These are phyloP conservation scores for Salvia splendens DNA, from an alignment of 257 asterid genomes.

Conservation along the genomic window DNA sequence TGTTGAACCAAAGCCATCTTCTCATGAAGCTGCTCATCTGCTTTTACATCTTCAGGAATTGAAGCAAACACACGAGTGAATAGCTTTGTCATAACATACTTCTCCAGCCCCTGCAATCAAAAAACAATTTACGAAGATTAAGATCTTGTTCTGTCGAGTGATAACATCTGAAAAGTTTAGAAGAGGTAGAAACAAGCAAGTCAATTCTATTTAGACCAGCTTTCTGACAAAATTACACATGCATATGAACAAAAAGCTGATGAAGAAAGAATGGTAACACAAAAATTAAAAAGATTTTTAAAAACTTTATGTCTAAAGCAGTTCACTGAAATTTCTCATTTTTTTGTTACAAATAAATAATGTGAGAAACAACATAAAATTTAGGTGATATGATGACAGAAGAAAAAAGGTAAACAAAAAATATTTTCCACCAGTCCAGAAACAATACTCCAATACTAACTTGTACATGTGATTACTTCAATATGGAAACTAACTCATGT, in stretches of 20 bases:
- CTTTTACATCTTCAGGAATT: slow-evolving; percentile 79
- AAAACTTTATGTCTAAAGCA: not conserved
- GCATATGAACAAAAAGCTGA: slow-evolving; percentile 1
- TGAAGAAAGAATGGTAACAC: not conserved
- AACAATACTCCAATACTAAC: not conserved
- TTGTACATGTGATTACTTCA: slow-evolving; percentile 3
- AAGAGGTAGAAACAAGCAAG: slow-evolving; percentile 5
- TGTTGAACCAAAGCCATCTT: slow-evolving; percentile 84
- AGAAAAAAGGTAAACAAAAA: not conserved
- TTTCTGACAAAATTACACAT: not conserved
- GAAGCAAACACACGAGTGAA: slow-evolving; percentile 78
- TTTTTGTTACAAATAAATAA: not conserved
- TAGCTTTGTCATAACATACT: slow-evolving; percentile 86
- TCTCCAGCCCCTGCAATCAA: slow-evolving; percentile 78
- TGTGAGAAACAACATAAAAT: not conserved
- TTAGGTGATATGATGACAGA: not conserved
- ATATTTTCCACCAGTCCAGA: not conserved
- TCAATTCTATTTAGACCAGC: not conserved
- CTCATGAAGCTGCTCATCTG: slow-evolving; percentile 70
- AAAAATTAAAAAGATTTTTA: not conserved
- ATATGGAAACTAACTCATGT: slow-evolving; percentile 21
- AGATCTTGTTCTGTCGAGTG: not conserved
- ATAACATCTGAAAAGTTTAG: not conserved
- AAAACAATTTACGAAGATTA: slow-evolving; percentile 17
- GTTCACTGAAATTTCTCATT: slow-evolving; percentile 2